Percentiles rank a stretch among this genome's conserved stretches.
Evolutionary conservation across 345 rosid genomes (phyloP).

Genomic region (Alliaria petiolata): DNA sequence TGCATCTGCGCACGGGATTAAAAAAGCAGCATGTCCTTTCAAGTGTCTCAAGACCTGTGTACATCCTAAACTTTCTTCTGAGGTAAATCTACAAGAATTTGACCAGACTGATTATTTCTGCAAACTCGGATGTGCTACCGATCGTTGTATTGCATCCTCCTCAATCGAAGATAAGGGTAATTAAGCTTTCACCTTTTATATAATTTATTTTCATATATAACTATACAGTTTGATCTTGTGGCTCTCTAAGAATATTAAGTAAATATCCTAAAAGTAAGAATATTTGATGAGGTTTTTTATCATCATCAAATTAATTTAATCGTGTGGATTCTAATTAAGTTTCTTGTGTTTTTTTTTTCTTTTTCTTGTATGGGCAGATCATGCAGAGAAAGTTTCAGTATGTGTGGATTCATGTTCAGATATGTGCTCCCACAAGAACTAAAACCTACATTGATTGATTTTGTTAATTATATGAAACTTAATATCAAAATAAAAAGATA

Average conservation of each 20-base stretch:
- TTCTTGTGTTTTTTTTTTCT: background rate
- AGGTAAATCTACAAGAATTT: background rate
- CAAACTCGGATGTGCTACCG: background rate
- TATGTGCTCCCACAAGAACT: slow-evolving; percentile 2
- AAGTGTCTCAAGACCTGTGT: background rate
- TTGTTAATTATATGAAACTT: background rate
- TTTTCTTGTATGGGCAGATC: background rate
- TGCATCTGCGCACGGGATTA: background rate
- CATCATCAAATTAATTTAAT: background rate
- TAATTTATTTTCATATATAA: background rate
- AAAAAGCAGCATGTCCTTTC: background rate
- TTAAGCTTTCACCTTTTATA: background rate
- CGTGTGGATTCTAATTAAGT: background rate
- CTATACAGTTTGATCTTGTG: background rate
- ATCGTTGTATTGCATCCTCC: background rate
- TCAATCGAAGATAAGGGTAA: slow-evolving; percentile 4
- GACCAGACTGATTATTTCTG: background rate
- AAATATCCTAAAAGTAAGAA: background rate
- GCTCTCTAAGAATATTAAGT: background rate
- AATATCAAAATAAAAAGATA: background rate
- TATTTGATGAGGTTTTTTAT: background rate
- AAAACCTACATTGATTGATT: background rate
- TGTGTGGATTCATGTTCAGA: slow-evolving; percentile 19
- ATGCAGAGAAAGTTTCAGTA: slow-evolving; percentile 14
- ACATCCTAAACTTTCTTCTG: background rate